Conservation (phyloP, 805 yeast genomes). For the Saturnispora silvae region DNA sequence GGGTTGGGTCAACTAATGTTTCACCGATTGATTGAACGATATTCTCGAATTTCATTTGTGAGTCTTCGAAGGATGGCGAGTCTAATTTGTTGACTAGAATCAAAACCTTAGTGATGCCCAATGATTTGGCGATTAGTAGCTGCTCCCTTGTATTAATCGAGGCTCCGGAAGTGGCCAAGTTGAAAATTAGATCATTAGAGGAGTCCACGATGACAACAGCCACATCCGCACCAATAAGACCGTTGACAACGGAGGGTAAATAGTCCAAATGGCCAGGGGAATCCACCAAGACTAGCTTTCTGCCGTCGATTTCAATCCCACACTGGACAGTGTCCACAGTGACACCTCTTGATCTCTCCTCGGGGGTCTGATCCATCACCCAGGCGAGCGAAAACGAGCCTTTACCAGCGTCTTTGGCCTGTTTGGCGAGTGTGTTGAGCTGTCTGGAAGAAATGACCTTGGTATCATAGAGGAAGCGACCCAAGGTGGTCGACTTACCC, state of each 20-base stretch:
- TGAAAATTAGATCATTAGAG: constrained; percentile 40
- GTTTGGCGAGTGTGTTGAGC: constrained; percentile 50
- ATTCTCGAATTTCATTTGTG: constrained; percentile 19
- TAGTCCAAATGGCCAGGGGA: constrained; percentile 82
- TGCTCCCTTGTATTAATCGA: constrained; percentile 83
- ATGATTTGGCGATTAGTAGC: constrained; percentile 51
- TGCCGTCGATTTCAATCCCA: constrained; percentile 43
- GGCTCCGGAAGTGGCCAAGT: constrained; percentile 41
- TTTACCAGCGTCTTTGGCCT: constrained; percentile 59
- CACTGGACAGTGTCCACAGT: constrained; percentile 71
- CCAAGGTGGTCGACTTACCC: constrained; percentile 75
- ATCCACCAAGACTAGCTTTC: constrained; percentile 61
- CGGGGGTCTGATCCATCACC: constrained; percentile 74
- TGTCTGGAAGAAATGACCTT: constrained; percentile 58
- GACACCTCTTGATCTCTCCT: constrained; percentile 68
- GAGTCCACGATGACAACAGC: constrained; percentile 67
- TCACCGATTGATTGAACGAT: constrained; percentile 41
- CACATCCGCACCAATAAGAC: constrained; percentile 68
- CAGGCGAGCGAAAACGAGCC: constrained; percentile 77
- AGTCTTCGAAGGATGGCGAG: constrained; percentile 40
- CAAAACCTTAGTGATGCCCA: constrained; percentile 53
- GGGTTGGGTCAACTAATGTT: constrained; percentile 41
- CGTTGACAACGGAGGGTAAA: constrained; percentile 80
- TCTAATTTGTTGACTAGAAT: constrained; percentile 69
- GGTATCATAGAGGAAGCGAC: constrained; percentile 55